Conservation (phyloP, 2,329 filamentous ascomycete species). For the Ploettnerulaceae sp. region DNA sequence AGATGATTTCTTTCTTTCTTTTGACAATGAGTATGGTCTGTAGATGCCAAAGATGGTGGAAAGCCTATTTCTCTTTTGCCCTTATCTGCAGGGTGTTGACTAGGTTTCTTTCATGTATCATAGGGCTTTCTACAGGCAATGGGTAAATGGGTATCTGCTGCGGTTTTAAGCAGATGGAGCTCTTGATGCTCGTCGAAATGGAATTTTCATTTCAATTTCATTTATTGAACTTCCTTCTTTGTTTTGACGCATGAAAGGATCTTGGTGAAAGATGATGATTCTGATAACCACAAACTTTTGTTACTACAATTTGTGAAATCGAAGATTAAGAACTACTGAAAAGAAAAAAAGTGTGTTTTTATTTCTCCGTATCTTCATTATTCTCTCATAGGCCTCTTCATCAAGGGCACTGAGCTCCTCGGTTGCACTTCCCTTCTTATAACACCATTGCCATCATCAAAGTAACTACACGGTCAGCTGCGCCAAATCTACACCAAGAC, state of each 20-base stretch:
- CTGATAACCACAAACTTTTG: not conserved
- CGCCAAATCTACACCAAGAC: constrained; percentile 22
- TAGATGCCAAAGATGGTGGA: not conserved
- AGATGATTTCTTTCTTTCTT: not conserved
- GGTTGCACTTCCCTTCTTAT: not conserved
- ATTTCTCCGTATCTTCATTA: not conserved
- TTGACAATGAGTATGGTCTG: not conserved
- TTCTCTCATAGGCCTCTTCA: not conserved
- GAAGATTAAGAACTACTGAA: not conserved
- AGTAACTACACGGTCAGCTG: constrained; percentile 12
- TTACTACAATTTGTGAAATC: not conserved
- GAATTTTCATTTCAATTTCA: not conserved
- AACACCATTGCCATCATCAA: constrained; percentile 1
- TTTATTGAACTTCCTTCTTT: not conserved
- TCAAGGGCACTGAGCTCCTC: not conserved
- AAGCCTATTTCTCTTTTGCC: not conserved
- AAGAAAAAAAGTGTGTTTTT: not conserved
- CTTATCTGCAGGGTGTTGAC: no score
- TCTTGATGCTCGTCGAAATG: not conserved
- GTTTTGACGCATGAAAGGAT: not conserved
- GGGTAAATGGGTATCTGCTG: not conserved
- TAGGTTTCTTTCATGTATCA: not conserved
- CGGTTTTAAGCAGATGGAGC: not conserved
- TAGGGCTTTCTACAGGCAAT: not conserved
- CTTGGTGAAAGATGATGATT: no score